Conservation (phyloP, 2,329 filamentous ascomycete genomes). For the Truncatella angustata region DNA sequence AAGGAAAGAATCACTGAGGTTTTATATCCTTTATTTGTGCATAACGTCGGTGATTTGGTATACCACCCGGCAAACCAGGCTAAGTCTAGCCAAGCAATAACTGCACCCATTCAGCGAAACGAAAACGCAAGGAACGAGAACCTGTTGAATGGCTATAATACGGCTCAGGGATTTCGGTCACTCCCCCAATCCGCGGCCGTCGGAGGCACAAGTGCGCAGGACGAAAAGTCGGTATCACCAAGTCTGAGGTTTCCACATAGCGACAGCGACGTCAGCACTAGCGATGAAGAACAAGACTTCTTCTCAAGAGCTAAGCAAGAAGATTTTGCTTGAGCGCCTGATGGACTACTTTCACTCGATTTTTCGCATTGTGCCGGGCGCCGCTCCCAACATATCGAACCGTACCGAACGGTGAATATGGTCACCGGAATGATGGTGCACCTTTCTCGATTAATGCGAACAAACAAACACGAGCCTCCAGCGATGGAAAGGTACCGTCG, state of each 20-base stretch:
- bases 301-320: background rate
- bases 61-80: background rate
- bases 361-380: too few relatives aligned
- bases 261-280: conserved; percentile 2
- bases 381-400: too few relatives aligned
- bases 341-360: conserved; percentile 14
- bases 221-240: background rate
- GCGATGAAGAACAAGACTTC: background rate
- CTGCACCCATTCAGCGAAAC: background rate
- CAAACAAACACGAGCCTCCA: too few relatives aligned
- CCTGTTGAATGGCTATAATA: too few relatives aligned
- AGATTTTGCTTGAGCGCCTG: conserved; percentile 12
- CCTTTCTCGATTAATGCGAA: too few relatives aligned
- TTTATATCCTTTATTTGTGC: conserved; percentile 2
- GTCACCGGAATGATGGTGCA: too few relatives aligned
- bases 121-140: too few relatives aligned
- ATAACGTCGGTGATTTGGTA: background rate
- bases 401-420: too few relatives aligned
- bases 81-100: background rate
- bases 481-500: too few relatives aligned
- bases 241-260: conserved; percentile 5
- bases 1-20: conserved; percentile 1
- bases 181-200: background rate
- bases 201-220: background rate
- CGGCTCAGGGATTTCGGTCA: background rate